Evolutionary conservation across 2,329 filamentous ascomycete species (phyloP), one percentile per base, ranked within the genome.

Genomic region (Stemphylium vesicarium): DNA sequence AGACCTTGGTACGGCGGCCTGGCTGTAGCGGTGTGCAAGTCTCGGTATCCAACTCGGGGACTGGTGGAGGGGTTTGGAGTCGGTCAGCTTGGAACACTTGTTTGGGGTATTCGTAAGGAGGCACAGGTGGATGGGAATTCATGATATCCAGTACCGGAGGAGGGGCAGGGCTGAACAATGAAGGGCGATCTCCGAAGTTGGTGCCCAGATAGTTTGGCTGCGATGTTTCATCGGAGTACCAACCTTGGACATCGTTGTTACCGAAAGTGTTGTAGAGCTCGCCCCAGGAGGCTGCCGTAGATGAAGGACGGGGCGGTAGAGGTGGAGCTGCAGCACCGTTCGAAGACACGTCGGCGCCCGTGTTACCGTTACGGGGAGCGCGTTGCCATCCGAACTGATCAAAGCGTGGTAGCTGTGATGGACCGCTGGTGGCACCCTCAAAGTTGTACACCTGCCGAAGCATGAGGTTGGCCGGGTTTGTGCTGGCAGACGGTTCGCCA

Each of bases 1-100:
- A 69, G 8, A 74, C 60, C 47, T 65, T 66, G 3, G 68, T 69
- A n/a, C 65, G 59, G 11, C 60, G 64, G 11, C 49, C 53, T 31
- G 64, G 63, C 13, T 60, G 68, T 18, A 59, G 44, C 1, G 59
- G 47, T 4, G 60, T 46, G 11, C 56, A 50, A 6, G 33, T 41
- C 13, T 37, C 43, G 1, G 38, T 41, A 18, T 68, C 59, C 13
- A 50, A 47, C 8, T 48, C 41, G 1, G 52, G 46, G 29, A 62
- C 57, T 11, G 54, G 50, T 33, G 65, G 63, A 29, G 66, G 62
- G 12, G 66, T 66, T 37, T 64, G 64, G 2, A 66, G 57, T 24
- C 57, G 56, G 31, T 56, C 50, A 20, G 53, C 58, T 26, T 48
- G 41, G 22, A 40, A 36, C 4, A 35, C 1, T 6, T 39, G 11